Percentiles rank a stretch among this genome's conserved stretches.
phyloP scores from a whole-genome alignment of 2,329 filamentous ascomycete genomes.

The Beauveria pseudobassiana region DNA sequence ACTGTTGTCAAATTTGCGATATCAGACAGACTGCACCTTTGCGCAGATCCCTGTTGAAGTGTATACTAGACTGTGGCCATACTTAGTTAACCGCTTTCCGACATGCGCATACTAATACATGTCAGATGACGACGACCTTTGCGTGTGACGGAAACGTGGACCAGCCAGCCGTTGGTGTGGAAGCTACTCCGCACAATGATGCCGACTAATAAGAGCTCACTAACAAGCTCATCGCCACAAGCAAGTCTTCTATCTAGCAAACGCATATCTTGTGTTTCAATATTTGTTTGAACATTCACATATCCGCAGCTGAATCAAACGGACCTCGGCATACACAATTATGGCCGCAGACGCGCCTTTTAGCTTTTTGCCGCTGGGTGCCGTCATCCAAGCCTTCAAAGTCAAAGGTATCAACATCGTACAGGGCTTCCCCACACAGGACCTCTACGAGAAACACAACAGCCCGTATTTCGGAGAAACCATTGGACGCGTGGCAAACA shows the following conservation, averaged over 20 bases:
- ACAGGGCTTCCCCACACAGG: constrained; percentile 69
- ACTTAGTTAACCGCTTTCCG: not conserved
- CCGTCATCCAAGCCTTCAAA: constrained; percentile 73
- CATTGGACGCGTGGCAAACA: constrained; percentile 80
- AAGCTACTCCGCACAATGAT: constrained; percentile 6
- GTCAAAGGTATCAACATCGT: constrained; percentile 81
- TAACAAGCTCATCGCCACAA: not conserved
- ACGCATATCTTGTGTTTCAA: not conserved
- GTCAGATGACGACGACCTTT: constrained; percentile 5
- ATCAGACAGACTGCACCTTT: not conserved
- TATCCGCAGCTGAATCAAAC: not conserved
- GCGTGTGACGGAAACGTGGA: not conserved
- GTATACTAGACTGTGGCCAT: not conserved
- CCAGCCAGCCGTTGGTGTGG: not conserved
- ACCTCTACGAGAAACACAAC: constrained; percentile 70
- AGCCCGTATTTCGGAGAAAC: constrained; percentile 83
- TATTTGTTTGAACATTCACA: not conserved
- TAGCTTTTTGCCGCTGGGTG: constrained; percentile 66
- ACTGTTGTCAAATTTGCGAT: too few relatives aligned
- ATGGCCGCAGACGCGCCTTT: constrained; percentile 38
- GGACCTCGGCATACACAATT: not conserved
- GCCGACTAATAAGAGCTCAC: not conserved
- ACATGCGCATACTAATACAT: not conserved
- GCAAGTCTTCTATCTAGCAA: constrained; percentile 16
- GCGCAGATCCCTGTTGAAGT: not conserved